Conservation (phyloP, 495 filamentous ascomycete species). For the Trichoderma erinaceum region DNA sequence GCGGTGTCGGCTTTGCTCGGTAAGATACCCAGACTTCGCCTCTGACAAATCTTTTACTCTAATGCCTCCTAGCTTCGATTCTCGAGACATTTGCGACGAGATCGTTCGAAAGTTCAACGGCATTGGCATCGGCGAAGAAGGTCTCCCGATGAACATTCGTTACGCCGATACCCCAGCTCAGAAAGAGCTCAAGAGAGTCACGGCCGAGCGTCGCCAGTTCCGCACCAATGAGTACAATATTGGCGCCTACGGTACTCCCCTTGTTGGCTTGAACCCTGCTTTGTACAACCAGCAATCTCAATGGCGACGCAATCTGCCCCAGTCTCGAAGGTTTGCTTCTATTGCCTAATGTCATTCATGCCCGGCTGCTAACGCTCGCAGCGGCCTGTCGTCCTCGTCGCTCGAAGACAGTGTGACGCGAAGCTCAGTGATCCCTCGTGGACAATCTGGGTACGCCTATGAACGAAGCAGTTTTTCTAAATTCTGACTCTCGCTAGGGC, state of each 20-base stretch:
- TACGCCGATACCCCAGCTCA: constrained; percentile 95
- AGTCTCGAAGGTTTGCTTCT: constrained; percentile 9
- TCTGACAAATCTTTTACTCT: constrained; percentile 18
- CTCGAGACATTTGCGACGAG: constrained; percentile 77
- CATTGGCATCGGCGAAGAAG: constrained; percentile 59
- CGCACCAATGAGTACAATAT: constrained; percentile 91
- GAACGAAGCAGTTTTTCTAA: constrained; percentile 18
- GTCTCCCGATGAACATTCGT: constrained; percentile 80
- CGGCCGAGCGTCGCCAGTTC: constrained; percentile 84
- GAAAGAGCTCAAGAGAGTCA: constrained; percentile 91
- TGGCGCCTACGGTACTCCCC: constrained; percentile 49
- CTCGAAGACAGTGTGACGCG: constrained; percentile 2
- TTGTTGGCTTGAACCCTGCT: constrained; percentile 44
- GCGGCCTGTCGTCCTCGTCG: constrained; percentile 6
- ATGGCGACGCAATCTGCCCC: constrained; percentile 8
- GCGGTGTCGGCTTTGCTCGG: constrained; percentile 96
- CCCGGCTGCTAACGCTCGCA: not conserved
- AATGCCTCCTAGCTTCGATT: constrained; percentile 62
- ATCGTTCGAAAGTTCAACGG: constrained; percentile 81
- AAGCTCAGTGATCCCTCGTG: constrained; percentile 10
- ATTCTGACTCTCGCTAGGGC: constrained; percentile 23
- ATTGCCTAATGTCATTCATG: not conserved
- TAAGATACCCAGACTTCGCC: constrained; percentile 35
- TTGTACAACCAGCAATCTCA: constrained; percentile 27
- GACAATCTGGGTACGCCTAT: constrained; percentile 11